phyloP scores from a whole-genome alignment of 768 basidiomycete species.

The Termitomyces sp. region DNA sequence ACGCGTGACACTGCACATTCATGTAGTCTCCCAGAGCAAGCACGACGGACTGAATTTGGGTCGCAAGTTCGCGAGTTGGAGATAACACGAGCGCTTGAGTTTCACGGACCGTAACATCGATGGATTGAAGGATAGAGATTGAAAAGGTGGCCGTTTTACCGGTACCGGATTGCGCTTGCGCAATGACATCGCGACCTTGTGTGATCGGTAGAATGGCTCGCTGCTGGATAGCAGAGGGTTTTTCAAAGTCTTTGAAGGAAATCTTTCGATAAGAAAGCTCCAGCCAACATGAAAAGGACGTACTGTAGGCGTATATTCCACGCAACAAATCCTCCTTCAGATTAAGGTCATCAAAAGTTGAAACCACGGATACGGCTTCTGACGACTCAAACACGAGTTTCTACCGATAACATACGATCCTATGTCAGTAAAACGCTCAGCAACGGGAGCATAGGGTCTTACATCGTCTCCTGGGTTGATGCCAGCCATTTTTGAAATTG shows the following conservation, averaged over 20 bases:
- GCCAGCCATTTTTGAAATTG: constrained; percentile 62
- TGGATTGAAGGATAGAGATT: constrained; percentile 96
- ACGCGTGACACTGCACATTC: constrained; percentile 98
- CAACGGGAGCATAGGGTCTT: constrained; percentile 20
- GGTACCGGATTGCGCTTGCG: constrained; percentile 98
- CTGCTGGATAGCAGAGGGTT: constrained; percentile 98
- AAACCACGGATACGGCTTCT: constrained; percentile 85
- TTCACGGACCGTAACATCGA: constrained; percentile 92
- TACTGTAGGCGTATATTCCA: constrained; percentile 98
- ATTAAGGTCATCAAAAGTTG: constrained; percentile 86
- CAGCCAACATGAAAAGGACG: constrained; percentile 22
- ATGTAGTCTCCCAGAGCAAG: constrained; percentile 97
- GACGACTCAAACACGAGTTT: constrained; percentile 97
- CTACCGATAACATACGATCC: constrained; percentile 28
- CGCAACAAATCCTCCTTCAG: constrained; percentile 94
- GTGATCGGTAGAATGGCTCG: constrained; percentile 96
- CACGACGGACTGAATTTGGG: constrained; percentile 98
- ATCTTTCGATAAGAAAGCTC: neutral
- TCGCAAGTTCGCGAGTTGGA: constrained; percentile 97
- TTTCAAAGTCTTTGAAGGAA: constrained; percentile 73
- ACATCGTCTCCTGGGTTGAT: constrained; percentile 88
- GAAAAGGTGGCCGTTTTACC: constrained; percentile 99
- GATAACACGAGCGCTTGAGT: constrained; percentile 96
- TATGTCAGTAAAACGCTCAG: constrained; percentile 8
- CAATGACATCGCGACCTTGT: constrained; percentile 96